phyloP scores from a whole-genome alignment of 2,329 filamentous ascomycete species.

The Colletotrichum sp. region DNA sequence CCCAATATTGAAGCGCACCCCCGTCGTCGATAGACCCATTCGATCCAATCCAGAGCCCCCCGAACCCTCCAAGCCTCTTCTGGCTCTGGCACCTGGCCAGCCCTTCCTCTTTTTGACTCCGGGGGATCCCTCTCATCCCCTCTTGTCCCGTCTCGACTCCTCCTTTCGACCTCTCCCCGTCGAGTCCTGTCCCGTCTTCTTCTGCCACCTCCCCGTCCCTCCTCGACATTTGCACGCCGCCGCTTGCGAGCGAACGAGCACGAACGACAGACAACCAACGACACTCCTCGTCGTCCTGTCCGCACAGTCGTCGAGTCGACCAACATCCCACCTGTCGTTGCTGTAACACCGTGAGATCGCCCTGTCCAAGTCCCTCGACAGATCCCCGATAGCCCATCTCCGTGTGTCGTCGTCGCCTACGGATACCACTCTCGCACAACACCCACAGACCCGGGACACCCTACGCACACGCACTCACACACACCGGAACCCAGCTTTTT shows the following conservation, averaged over 20 bases:
- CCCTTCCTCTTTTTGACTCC: slow-evolving; percentile 8
- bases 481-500: neutral
- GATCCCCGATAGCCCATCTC: neutral
- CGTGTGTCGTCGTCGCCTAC: neutral
- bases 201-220: neutral
- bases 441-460: neutral
- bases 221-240: neutral
- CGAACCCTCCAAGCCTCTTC: neutral
- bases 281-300: neutral
- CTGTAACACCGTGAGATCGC: neutral
- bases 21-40: neutral
- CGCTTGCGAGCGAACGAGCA: neutral
- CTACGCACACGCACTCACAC: neutral
- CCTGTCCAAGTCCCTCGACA: neutral
- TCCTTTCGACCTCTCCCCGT: neutral
- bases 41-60: neutral
- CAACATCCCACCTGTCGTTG: neutral
- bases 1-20: neutral
- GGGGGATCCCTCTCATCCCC: slow-evolving; percentile 4
- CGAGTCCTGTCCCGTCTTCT: neutral
- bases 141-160: slow-evolving; percentile 4
- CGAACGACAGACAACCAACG: neutral
- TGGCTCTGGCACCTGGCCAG: neutral
- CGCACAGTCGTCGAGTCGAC: neutral
- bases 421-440: neutral